Percentiles rank a stretch among this genome's conserved stretches.
These are phyloP conservation scores for Cladosporium sp. DNA, from an alignment of 2,329 filamentous ascomycete species.

Conservation along the genomic window DNA sequence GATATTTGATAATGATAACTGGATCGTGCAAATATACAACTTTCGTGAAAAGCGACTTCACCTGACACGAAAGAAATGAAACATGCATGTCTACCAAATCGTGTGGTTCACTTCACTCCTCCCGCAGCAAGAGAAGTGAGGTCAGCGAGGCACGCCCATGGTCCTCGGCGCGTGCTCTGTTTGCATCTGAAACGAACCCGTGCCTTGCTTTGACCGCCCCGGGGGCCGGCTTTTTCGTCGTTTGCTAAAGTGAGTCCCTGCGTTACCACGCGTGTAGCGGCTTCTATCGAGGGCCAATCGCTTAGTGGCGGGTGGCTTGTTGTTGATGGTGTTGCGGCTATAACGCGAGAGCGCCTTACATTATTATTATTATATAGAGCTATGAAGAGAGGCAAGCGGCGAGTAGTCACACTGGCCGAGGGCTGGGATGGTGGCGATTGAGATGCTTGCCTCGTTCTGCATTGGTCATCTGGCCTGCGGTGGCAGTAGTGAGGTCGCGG, in stretches of 20 bases:
- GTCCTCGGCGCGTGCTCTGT: slow-evolving; percentile 7
- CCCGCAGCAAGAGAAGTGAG: neutral
- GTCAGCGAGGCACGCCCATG: slow-evolving; percentile 1
- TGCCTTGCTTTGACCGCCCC: slow-evolving; percentile 9
- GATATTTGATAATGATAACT: neutral
- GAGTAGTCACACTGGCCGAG: neutral
- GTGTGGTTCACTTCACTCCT: neutral
- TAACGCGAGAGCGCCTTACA: neutral
- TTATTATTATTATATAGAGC: neutral
- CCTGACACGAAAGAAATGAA: neutral
- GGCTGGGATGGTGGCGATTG: neutral
- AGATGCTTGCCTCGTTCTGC: neutral
- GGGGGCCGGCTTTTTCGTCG: neutral
- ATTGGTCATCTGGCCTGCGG: neutral
- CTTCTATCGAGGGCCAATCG: neutral
- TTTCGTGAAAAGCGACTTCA: neutral
- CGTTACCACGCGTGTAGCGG: neutral
- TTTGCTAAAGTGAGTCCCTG: neutral
- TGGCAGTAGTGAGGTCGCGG: neutral
- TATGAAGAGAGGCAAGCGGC: neutral
- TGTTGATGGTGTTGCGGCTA: neutral
- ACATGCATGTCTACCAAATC: neutral
- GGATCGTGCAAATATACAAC: neutral
- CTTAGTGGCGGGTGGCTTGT: slow-evolving; percentile 2
- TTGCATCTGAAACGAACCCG: slow-evolving; percentile 7